Evolutionary conservation across 495 filamentous ascomycete species (phyloP), one percentile per base, ranked within the genome.

Genomic region (Letharia lupina): DNA sequence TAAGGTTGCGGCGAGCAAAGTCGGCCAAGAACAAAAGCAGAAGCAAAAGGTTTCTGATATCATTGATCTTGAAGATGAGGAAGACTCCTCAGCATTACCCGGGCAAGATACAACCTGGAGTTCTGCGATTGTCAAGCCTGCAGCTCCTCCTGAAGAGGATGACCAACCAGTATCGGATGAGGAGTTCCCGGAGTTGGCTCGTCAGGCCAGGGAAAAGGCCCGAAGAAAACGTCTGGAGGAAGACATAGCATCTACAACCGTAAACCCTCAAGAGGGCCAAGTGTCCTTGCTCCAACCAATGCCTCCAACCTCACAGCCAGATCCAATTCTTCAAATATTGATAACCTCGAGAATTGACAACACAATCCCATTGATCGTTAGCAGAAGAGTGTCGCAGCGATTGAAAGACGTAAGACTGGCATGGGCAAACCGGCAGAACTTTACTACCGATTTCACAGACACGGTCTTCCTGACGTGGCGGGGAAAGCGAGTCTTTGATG

Each of bases 391-490:
- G 60, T 84, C 82, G 7, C 87, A 91, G 68, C 75, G 81, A 0
- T 72, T 94, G 11, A 82, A 81, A 67, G 85, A 89, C 56, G 87
- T 89, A 18, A 82, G 86, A 35, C 57, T 82, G 47, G 81, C 82
- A 35, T 96, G 90, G 90, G 90, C 83, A 68, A 75, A 82, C 16
- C 80, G 77, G 33, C 86, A 91, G 67, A 74, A 70, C 4, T 79
- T 91, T 59, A 68, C 74, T 2, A 69, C 72, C 4, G 79, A 80
- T 12, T 65, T 79, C 50, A 76, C 81, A 20, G 73, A 75, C 33
- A 72, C 77, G 10, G 76, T 96, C 12, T 89, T 91, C 69, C 75
- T 97, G 20, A 93, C 89, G 4, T 96, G 91, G 88, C 87, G 85
- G 61, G 83, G 85, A 11, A 85, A 84, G 58, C 84, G 86, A 66